Conservation (phyloP, 768 basidiomycete genomes). For the Asterophora parasitica region DNA sequence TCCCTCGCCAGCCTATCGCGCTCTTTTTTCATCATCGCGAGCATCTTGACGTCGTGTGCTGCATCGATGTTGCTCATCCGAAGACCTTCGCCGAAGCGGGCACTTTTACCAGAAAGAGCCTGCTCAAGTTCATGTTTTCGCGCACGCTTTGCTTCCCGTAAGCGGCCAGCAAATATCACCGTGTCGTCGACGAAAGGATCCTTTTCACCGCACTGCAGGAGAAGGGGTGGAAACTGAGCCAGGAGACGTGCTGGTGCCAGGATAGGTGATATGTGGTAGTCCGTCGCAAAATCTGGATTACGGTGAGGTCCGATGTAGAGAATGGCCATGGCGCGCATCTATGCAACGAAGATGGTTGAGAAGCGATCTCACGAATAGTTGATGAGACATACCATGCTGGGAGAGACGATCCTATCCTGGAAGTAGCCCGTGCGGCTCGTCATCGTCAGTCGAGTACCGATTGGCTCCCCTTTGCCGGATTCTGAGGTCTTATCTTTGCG, state of each 20-base stretch:
- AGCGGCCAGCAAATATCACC: slow-evolving; percentile 89
- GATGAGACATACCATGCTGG: slow-evolving; percentile 77
- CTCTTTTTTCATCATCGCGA: slow-evolving; percentile 48
- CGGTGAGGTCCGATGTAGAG: slow-evolving; percentile 92
- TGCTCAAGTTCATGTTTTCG: slow-evolving; percentile 72
- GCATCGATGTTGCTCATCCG: slow-evolving; percentile 52
- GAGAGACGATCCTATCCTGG: slow-evolving; percentile 90
- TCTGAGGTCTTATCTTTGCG: slow-evolving; percentile 22
- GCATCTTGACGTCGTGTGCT: slow-evolving; percentile 25
- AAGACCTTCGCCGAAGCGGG: slow-evolving; percentile 55
- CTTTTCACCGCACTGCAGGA: slow-evolving; percentile 95
- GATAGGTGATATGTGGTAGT: slow-evolving; percentile 96
- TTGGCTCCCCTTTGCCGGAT: slow-evolving; percentile 43
- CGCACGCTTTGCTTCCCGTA: slow-evolving; percentile 91
- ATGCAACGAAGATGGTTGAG: too few species aligned
- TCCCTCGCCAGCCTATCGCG: slow-evolving; percentile 58
- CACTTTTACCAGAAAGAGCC: slow-evolving; percentile 54
- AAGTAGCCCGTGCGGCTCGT: slow-evolving; percentile 91
- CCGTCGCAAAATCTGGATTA: slow-evolving; percentile 90
- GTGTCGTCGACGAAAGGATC: slow-evolving; percentile 96
- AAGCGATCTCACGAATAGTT: slow-evolving; percentile 1
- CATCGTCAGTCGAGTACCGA: slow-evolving; percentile 91
- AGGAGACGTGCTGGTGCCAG: slow-evolving; percentile 79
- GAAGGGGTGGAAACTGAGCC: slow-evolving; percentile 88
- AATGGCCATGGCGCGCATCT: slow-evolving; percentile 99